A percentile compares a stretch with the other conserved stretches of the same genome.
Evolutionary conservation across 2,329 filamentous ascomycete genomes (phyloP).

Genomic region (Fusarium sp.): DNA sequence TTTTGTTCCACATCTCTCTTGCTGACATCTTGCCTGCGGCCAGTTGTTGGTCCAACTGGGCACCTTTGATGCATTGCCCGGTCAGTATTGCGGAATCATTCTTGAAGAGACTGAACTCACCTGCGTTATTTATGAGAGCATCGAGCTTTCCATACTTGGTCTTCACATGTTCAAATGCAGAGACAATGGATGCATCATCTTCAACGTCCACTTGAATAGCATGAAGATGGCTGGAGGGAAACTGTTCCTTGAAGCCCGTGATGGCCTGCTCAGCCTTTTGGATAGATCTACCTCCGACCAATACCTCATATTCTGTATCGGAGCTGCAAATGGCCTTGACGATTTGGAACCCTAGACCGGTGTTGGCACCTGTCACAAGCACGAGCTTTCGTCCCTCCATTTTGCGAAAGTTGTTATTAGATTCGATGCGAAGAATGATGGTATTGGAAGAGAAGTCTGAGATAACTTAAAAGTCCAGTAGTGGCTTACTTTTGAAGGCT

Average conservation of each 20-base stretch:
- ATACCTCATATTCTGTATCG: background rate
- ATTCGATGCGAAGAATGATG: no score
- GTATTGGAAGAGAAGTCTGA: no score
- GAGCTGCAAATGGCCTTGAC: background rate
- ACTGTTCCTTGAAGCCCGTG: background rate
- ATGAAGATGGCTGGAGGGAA: background rate
- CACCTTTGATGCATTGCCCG: background rate
- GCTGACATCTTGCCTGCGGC: background rate
- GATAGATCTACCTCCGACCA: background rate
- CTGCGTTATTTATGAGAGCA: background rate
- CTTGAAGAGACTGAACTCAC: background rate
- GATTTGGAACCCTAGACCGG: background rate
- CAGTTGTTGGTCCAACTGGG: background rate
- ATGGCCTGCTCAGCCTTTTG: background rate
- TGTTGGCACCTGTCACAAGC: background rate
- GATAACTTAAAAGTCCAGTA: background rate
- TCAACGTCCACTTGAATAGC: background rate
- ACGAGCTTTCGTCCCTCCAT: background rate
- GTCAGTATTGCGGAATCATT: background rate
- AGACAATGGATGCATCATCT: background rate
- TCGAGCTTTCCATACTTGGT: background rate
- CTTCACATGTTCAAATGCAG: background rate
- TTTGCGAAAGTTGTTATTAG: background rate
- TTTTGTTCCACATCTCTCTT: background rate
- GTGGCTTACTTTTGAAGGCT: accelerated